Percentiles rank a stretch among this genome's conserved stretches.
Conservation (phyloP, 768 basidiomycete genomes). For the Rhizopogon vulgaris region DNA sequence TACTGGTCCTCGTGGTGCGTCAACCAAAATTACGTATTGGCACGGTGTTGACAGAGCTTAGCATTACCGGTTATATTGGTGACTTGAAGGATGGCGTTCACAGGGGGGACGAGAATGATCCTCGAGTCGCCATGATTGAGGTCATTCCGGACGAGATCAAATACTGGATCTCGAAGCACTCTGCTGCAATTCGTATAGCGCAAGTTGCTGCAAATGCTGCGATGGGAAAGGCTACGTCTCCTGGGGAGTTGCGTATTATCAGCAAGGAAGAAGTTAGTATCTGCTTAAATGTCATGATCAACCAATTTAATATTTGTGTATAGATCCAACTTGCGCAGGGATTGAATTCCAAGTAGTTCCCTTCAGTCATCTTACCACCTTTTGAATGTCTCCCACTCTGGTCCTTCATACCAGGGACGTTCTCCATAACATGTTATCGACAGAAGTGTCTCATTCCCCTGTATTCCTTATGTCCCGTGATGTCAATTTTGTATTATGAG, state of each 20-base stretch:
- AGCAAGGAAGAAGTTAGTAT: slow-evolving; percentile 60
- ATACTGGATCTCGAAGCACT: slow-evolving; percentile 71
- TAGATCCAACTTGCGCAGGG: slow-evolving; percentile 42
- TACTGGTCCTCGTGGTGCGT: slow-evolving; percentile 54
- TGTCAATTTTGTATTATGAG: slow-evolving; percentile 1
- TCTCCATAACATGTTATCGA: neutral
- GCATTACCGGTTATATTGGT: slow-evolving; percentile 75
- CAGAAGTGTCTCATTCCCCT: neutral
- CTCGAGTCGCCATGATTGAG: slow-evolving; percentile 74
- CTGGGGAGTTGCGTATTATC: slow-evolving; percentile 76
- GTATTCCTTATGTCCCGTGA: neutral
- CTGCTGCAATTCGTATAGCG: slow-evolving; percentile 48
- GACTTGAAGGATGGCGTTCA: slow-evolving; percentile 82
- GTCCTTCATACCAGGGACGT: neutral
- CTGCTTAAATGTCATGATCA: neutral
- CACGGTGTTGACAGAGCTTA: slow-evolving; percentile 18
- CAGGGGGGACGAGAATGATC: slow-evolving; percentile 74
- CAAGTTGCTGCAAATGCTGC: slow-evolving; percentile 55
- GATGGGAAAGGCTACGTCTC: slow-evolving; percentile 56
- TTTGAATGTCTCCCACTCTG: neutral
- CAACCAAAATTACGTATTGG: neutral
- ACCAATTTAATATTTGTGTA: neutral
- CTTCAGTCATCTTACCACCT: neutral
- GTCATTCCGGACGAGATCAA: slow-evolving; percentile 76
- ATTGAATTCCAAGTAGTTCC: slow-evolving; percentile 13